Conservation (phyloP, 1,284 basidiomycete species). For the Apiotrichum mycotoxinovorans region DNA sequence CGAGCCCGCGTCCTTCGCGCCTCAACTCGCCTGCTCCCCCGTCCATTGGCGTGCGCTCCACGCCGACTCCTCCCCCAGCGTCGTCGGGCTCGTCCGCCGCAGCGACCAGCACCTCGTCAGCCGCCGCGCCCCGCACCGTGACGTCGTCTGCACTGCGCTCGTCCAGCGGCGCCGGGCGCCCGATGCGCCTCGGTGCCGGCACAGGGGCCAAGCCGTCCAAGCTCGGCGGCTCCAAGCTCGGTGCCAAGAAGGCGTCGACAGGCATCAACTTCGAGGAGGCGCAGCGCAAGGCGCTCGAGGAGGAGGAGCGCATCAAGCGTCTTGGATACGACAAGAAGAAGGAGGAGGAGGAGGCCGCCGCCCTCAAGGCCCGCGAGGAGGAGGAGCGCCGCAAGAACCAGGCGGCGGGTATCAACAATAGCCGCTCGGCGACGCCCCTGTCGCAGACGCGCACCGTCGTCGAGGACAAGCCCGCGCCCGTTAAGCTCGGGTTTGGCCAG, state of each 20-base stretch:
- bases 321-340: constrained; percentile 80
- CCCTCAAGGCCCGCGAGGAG: constrained; percentile 51
- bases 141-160: constrained; percentile 51
- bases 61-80: constrained; percentile 19
- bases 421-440: constrained; percentile 17
- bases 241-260: constrained; percentile 71
- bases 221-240: constrained; percentile 57
- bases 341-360: constrained; percentile 61
- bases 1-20: constrained; percentile 31
- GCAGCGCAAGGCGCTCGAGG: constrained; percentile 77
- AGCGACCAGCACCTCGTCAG: neutral
- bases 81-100: constrained; percentile 11
- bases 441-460: constrained; percentile 26
- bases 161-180: constrained; percentile 52
- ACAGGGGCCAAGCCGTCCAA: constrained; percentile 52
- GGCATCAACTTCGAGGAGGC: constrained; percentile 88
- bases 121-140: constrained; percentile 48
- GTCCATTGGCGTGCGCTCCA: constrained; percentile 36
- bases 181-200: constrained; percentile 47
- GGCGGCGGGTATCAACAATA: constrained; percentile 42
- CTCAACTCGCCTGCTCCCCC: constrained; percentile 33
- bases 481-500: constrained; percentile 75
- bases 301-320: constrained; percentile 79
- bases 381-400: constrained; percentile 58
- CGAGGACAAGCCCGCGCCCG: constrained; percentile 39